Evolutionary conservation across 2,329 filamentous ascomycete species (phyloP), one percentile per base, ranked within the genome.

Genomic region (Coniochaeta hoffmannii): DNA sequence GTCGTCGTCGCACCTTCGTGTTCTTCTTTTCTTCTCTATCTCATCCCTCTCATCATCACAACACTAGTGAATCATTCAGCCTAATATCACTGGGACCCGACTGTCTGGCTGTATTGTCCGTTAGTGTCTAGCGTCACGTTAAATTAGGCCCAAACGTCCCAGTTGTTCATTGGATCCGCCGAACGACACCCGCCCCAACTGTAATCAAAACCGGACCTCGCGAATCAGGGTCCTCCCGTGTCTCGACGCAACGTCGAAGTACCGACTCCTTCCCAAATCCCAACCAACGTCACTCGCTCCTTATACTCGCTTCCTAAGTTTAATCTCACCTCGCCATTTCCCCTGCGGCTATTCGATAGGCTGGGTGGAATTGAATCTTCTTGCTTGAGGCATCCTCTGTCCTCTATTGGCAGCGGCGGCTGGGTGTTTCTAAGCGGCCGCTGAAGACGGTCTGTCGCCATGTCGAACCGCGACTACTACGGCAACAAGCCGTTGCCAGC

Each of bases 391-490:
- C 41, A 8, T n/a, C n/a, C 41, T 41, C 11, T 41, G 14, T 15
- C 26, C 19, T 15, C 4, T 26, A 32, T 46, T 46, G 41, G 41
- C 24, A 34, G 17, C 28, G 32, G 41, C 26, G 12, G 41, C 41
- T 28, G 41, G 10, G 26, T 46, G 41, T 26, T 28, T 46, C 41
- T 19, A 19, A 19, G 26, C 9, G 5, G 22, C 26, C 41, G 4
- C 26, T 46, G 26, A 46, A 46, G 11, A 46, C 41, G 41, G 36
- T 3, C 26, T 46, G 12, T 46, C 41, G 41, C 32, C 63, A 86
- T 87, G 84, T 79, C 83, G 46, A 76, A 81, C 60, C 80, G 85
- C 73, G 81, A 87, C 63, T 89, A 89, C 71, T 88, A 88, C 64
- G 61, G 53, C 55, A 62, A 61, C 57, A 64, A 65, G 65, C 71